Base-by-base conservation (phyloP, 108 stramenopile species). In the Conticribra weissflogii region DNA sequence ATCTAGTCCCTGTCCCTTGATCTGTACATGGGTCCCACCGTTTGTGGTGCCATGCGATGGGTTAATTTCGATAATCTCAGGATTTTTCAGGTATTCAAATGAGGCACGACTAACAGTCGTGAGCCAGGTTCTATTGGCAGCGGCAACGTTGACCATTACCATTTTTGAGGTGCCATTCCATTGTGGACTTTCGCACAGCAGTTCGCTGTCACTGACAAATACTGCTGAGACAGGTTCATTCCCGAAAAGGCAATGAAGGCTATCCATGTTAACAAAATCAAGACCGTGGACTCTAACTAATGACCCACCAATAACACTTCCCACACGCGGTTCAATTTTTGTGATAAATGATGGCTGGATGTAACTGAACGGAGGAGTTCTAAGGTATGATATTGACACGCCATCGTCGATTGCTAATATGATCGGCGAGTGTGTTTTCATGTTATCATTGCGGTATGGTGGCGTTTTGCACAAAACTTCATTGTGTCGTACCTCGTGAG, bases 161-260 rank as follows among this genome's bases (percentile, higher is more conserved):
- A 64, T 48, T 36, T 34, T 71, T 22, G 69, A 19, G 18, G 68
- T 66, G 8, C 61, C 62, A 8, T 2, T 34, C 53, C 54, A 76
- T 33, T 52, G 63, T 0, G 79, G 79, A 28, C 68, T 47, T 24
- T 16, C 28, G 21, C 79, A 80, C 3, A 25, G 33, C 12, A 74
- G 48, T 33, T 71, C 55, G 21, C 48, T 29, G 22, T 74, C 61
- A 41, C 56, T 60, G 46, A 63, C 19, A 29, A 63, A 63, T 28
- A 68, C 45, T 25, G 73, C 79, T 59, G 32, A 25, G 19, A 60
- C 72, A 0, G 41, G 16, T 14, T 7, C 21, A 52, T 54, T 55
- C 48, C 59, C 78, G 52, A 80, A 80, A 14, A 70, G 24, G 44
- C 79, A 80, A 51, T 47, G 48, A 18, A 75, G 79, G 4, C 69